Evolutionary conservation across 208 protist genomes (phyloP).

Genomic region (Tritrichomonas foetus): DNA sequence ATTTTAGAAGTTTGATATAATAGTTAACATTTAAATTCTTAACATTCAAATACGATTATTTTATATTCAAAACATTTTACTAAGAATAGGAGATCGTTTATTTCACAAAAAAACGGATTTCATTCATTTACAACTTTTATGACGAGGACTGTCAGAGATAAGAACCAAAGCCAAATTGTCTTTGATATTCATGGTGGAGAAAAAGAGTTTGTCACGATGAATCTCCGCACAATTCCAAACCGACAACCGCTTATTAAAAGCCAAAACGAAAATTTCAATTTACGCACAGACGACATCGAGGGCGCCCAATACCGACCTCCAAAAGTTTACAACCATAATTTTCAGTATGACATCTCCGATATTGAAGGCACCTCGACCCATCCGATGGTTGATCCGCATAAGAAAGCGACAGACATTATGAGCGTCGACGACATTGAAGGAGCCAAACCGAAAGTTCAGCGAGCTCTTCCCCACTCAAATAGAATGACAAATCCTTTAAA

Average conservation of each 20-base stretch:
- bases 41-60: too few species aligned
- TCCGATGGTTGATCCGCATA: not conserved
- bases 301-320: not conserved
- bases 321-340: too few species aligned
- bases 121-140: too few species aligned
- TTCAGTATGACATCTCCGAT: not conserved
- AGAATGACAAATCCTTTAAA: not conserved
- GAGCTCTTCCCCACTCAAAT: slow-evolving; percentile 37
- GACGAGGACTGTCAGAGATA: not conserved
- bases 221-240: not conserved
- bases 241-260: not conserved
- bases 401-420: not conserved
- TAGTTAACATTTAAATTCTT: too few species aligned
- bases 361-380: not conserved
- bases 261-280: not conserved
- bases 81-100: too few species aligned
- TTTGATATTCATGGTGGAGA: not conserved
- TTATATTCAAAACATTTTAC: too few species aligned
- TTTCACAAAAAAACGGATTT: too few species aligned
- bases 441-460: not conserved
- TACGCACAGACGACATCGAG: slow-evolving; percentile 5
- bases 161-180: slow-evolving; percentile 35
- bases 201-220: not conserved
- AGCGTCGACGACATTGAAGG: slow-evolving; percentile 14
- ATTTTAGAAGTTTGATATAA: too few species aligned